Evolutionary conservation across 116 monocot species (phyloP).

Genomic region (Phalaenopsis hybrid): DNA sequence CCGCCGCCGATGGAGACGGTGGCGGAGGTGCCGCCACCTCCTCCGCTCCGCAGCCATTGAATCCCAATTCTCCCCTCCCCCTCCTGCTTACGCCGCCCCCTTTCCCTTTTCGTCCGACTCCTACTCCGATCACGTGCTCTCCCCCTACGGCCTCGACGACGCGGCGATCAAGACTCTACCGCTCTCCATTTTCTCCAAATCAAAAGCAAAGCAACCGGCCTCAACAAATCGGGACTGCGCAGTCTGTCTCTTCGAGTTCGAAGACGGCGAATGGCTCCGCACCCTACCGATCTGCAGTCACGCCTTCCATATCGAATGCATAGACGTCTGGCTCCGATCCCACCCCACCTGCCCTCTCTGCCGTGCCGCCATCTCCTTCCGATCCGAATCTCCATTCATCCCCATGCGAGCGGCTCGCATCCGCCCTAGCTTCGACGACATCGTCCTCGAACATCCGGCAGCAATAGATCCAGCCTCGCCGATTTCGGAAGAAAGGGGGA

Average conservation of each 20-base stretch:
- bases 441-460: conserved; percentile 36
- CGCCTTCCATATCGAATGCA: conserved; percentile 92
- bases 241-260: conserved; percentile 90
- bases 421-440: conserved; percentile 75
- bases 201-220: conserved; percentile 22
- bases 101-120: conserved; percentile 10
- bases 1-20: conserved; percentile 27
- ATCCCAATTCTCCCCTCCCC: conserved; percentile 9
- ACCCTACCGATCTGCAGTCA: conserved; percentile 84
- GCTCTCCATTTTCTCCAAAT: conserved; percentile 38
- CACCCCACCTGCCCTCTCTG: conserved; percentile 94
- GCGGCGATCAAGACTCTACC: conserved; percentile 72
- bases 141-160: conserved; percentile 90
- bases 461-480: conserved; percentile 8
- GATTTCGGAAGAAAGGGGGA: background rate
- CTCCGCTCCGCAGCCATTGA: conserved; percentile 16
- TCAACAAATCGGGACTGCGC: conserved; percentile 65
- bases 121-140: conserved; percentile 36
- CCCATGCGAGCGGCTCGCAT: conserved; percentile 76
- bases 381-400: conserved; percentile 42
- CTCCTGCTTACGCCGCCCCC: background rate
- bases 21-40: conserved; percentile 35
- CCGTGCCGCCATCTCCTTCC: conserved; percentile 58
- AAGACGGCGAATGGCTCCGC: conserved; percentile 65
- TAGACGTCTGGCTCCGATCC: conserved; percentile 91